Evolutionary conservation across 148 eudicot genomes (phyloP).

Genomic region (Chenopodium album): DNA sequence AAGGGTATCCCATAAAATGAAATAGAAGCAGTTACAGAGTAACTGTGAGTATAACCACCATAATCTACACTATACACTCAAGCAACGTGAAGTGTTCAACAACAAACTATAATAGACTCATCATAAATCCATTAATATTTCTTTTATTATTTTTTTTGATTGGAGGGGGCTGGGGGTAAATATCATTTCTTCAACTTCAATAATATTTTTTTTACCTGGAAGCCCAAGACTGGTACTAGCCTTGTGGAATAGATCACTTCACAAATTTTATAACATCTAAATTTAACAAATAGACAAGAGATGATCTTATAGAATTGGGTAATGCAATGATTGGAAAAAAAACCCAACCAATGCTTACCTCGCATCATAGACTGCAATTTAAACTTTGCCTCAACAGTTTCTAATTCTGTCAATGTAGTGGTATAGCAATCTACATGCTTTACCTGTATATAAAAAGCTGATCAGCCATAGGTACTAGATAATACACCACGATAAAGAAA

Average conservation of each 20-base stretch:
- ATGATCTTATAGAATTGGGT: not conserved
- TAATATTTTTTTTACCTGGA: not conserved
- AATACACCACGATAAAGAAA: not conserved
- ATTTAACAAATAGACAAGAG: not conserved
- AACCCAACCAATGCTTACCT: constrained; percentile 40
- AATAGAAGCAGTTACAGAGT: not conserved
- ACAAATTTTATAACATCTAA: not conserved
- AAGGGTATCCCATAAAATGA: too few species aligned
- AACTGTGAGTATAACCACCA: not conserved
- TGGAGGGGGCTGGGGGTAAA: too few species aligned
- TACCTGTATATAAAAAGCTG: constrained; percentile 47
- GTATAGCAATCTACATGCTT: constrained; percentile 87
- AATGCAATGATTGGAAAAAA: too few species aligned
- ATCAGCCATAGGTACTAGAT: not conserved
- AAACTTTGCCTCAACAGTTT: constrained; percentile 64
- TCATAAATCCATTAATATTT: too few species aligned
- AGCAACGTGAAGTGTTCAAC: too few species aligned
- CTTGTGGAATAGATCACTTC: not conserved
- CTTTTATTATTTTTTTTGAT: too few species aligned
- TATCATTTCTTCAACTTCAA: too few species aligned
- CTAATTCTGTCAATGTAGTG: constrained; percentile 63
- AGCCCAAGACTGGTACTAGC: not conserved
- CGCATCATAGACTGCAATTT: constrained; percentile 93
- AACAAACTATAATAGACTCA: too few species aligned
- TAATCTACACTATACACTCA: not conserved